A percentile compares a stretch with the other conserved stretches of the same genome.
Evolutionary conservation across 306 rosid genomes (phyloP).

Genomic region (Begonia masoniana): DNA sequence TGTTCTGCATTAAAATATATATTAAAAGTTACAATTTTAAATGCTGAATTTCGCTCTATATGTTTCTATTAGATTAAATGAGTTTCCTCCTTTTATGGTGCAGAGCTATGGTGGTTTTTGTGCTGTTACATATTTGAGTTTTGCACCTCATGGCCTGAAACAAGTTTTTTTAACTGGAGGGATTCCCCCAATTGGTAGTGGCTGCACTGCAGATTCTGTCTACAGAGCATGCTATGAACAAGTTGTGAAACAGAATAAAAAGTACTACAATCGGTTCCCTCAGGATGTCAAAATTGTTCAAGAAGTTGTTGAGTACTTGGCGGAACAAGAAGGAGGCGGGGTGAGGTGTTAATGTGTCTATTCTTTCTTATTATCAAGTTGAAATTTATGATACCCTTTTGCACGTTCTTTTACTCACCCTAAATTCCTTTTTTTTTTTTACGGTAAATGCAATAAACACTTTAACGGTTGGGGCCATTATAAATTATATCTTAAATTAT

Average conservation of each 20-base stretch:
- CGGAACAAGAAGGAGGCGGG: slow-evolving; percentile 68
- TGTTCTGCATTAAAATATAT: too few relatives aligned
- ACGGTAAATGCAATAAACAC: too few relatives aligned
- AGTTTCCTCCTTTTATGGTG: slow-evolving; percentile 11
- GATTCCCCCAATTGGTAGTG: slow-evolving; percentile 72
- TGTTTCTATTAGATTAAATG: neutral
- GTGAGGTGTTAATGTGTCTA: slow-evolving; percentile 22
- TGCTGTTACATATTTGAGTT: slow-evolving; percentile 84
- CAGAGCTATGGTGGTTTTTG: slow-evolving; percentile 96
- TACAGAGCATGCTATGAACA: slow-evolving; percentile 67
- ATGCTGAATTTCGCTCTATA: neutral
- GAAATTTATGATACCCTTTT: slow-evolving; percentile 7
- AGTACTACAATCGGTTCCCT: slow-evolving; percentile 92
- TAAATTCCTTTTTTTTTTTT: neutral
- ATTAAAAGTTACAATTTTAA: too few relatives aligned
- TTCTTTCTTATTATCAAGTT: slow-evolving; percentile 1
- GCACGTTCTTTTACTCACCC: neutral
- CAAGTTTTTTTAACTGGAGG: slow-evolving; percentile 91
- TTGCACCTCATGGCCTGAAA: slow-evolving; percentile 76
- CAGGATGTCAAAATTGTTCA: slow-evolving; percentile 60
- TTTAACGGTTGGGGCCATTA: too few relatives aligned
- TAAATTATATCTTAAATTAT: too few relatives aligned
- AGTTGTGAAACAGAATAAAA: slow-evolving; percentile 53
- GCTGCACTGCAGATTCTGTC: slow-evolving; percentile 67
- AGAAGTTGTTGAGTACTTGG: slow-evolving; percentile 67